These are phyloP conservation scores for Musa beccarii DNA, from an alignment of 176 grass and related monocot species.

Conservation along the genomic window DNA sequence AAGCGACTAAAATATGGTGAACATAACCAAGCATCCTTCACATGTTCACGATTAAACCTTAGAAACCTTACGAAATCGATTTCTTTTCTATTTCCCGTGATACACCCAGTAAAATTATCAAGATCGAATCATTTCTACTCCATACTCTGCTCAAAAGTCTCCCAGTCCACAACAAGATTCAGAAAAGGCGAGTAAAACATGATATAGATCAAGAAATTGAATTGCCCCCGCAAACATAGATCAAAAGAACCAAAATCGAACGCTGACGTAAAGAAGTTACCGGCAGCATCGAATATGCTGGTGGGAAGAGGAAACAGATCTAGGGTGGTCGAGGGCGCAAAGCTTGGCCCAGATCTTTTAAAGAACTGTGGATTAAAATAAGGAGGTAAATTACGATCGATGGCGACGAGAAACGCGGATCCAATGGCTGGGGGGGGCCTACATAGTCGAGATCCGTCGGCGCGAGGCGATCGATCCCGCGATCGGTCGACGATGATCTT, in stretches of 20 bases:
- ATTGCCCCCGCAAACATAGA: too few species aligned
- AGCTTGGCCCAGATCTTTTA: neutral
- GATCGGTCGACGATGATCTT: neutral
- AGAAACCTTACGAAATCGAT: neutral
- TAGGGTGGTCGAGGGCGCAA: neutral
- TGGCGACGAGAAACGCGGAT: neutral
- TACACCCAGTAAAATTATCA: neutral
- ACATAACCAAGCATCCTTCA: too few species aligned
- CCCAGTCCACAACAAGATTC: too few species aligned
- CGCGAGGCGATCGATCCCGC: neutral
- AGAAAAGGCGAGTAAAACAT: too few species aligned
- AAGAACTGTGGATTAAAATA: neutral
- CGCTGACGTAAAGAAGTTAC: too few species aligned
- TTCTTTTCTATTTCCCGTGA: neutral
- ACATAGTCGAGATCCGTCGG: neutral
- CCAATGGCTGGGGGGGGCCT: neutral
- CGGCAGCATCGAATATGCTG: too few species aligned
- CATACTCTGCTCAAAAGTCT: too few species aligned
- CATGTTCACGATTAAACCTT: too few species aligned
- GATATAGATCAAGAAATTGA: too few species aligned
- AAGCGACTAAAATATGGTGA: too few species aligned
- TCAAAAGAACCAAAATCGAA: too few species aligned
- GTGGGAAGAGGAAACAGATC: neutral
- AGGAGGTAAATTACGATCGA: neutral
- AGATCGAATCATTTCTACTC: neutral